phyloP scores from a whole-genome alignment of 1,284 basidiomycete species.

The Cystobasidium pallidum region DNA sequence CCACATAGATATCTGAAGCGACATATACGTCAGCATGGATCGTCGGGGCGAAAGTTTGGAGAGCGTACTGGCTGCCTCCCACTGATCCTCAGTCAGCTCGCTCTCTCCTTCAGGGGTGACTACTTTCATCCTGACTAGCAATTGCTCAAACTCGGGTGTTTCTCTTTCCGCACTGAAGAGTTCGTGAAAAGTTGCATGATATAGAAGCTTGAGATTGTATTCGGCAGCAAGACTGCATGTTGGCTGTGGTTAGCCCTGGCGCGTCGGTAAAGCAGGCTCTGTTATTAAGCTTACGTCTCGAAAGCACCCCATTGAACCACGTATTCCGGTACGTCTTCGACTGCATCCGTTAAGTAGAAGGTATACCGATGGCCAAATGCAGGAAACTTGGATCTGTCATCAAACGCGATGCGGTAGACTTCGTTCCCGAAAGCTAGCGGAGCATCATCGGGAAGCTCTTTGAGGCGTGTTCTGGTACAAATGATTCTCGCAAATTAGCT shows the following conservation, averaged over 20 bases:
- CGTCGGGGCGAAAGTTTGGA: background rate
- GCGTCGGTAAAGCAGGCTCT: too few species aligned
- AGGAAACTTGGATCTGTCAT: slow-evolving; percentile 67
- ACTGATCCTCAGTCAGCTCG: slow-evolving; percentile 87
- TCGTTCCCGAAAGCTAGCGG: slow-evolving; percentile 85
- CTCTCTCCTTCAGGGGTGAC: slow-evolving; percentile 79
- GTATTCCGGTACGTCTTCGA: slow-evolving; percentile 96
- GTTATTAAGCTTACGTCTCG: slow-evolving; percentile 67
- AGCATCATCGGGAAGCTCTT: slow-evolving; percentile 63
- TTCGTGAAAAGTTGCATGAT: slow-evolving; percentile 85
- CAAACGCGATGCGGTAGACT: slow-evolving; percentile 86
- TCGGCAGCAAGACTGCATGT: slow-evolving; percentile 74
- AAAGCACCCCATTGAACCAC: slow-evolving; percentile 94
- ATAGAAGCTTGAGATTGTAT: slow-evolving; percentile 73
- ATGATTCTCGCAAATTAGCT: too few species aligned
- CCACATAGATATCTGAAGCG: slow-evolving; percentile 74
- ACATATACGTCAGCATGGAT: background rate
- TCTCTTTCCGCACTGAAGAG: slow-evolving; percentile 77
- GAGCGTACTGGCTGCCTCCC: slow-evolving; percentile 92
- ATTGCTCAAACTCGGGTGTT: slow-evolving; percentile 72
- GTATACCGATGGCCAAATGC: slow-evolving; percentile 82
- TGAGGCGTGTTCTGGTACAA: slow-evolving; percentile 65
- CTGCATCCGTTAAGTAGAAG: slow-evolving; percentile 92
- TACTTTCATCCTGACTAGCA: slow-evolving; percentile 86
- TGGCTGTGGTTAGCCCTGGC: too few species aligned